phyloP scores from a whole-genome alignment of 768 basidiomycete species.

The Agrocybe chaxingu region DNA sequence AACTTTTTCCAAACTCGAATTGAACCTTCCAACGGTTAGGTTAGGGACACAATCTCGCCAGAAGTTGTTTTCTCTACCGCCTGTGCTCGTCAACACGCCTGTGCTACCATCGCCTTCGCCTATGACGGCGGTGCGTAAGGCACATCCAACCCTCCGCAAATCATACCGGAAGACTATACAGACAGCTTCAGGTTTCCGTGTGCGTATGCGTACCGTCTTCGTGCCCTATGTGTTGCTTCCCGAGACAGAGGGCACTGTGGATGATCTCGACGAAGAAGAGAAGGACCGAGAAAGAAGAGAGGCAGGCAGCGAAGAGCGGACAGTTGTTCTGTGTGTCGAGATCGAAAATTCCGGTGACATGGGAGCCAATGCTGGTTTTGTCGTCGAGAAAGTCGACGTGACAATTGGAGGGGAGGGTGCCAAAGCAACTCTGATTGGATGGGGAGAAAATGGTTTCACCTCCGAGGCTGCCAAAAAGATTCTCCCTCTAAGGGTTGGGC shows the following conservation, averaged over 20 bases:
- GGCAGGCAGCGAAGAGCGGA: conserved; percentile 75
- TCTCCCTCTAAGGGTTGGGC: conserved; percentile 72
- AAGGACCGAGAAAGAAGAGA: conserved; percentile 57
- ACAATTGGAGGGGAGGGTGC: conserved; percentile 66
- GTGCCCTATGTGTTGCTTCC: conserved; percentile 80
- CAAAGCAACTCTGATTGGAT: conserved; percentile 45
- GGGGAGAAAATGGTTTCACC: conserved; percentile 56
- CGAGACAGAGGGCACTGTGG: conserved; percentile 25
- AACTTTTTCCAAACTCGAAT: conserved; percentile 33
- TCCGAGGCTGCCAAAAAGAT: conserved; percentile 35
- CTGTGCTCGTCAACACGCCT: conserved; percentile 40
- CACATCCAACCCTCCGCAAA: conserved; percentile 74
- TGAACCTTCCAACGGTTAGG: conserved; percentile 66
- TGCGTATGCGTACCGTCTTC: conserved; percentile 93
- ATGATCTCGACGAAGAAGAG: conserved; percentile 35
- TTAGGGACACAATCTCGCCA: conserved; percentile 67
- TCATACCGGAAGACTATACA: conserved; percentile 79
- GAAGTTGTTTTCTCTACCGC: conserved; percentile 61
- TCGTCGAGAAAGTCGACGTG: conserved; percentile 74
- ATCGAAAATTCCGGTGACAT: conserved; percentile 79
- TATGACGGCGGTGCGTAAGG: conserved; percentile 42
- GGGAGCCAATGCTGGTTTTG: conserved; percentile 59
- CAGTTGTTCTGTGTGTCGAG: conserved; percentile 88
- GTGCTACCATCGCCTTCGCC: conserved; percentile 46
- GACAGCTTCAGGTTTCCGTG: conserved; percentile 79